Evolutionary conservation across 768 basidiomycete genomes (phyloP).

Genomic region (Galerina sulciceps): DNA sequence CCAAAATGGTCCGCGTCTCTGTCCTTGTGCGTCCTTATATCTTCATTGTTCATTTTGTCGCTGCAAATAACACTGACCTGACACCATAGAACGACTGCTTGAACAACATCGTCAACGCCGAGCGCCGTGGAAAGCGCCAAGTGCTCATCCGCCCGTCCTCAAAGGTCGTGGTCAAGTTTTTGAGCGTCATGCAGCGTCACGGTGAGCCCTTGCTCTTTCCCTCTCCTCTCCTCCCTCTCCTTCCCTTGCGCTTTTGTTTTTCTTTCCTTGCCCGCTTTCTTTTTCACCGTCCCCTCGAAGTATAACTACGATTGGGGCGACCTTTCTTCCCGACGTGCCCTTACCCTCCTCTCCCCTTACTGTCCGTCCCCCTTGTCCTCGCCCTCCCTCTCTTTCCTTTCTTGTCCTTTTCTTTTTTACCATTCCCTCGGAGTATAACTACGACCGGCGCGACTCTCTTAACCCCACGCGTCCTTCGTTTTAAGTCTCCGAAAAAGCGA

Average conservation of each 20-base stretch:
- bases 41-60: too few species aligned
- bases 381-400: too few species aligned
- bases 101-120: slow-evolving; percentile 99
- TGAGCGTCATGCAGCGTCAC: slow-evolving; percentile 99
- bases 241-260: slow-evolving; percentile 12
- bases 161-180: slow-evolving; percentile 97
- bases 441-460: slow-evolving; percentile 66
- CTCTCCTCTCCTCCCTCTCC: too few species aligned
- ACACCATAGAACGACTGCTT: slow-evolving; percentile 62
- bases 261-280: too few species aligned
- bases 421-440: slow-evolving; percentile 85
- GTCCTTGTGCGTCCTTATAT: slow-evolving; percentile 82
- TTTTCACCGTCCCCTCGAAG: too few species aligned
- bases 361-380: too few species aligned
- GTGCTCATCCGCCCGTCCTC: slow-evolving; percentile 97
- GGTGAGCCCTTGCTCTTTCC: slow-evolving; percentile 55
- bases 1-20: slow-evolving; percentile 86
- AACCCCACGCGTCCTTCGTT: slow-evolving; percentile 72
- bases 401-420: too few species aligned
- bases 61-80: too few species aligned
- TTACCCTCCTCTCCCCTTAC: too few species aligned
- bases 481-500: slow-evolving; percentile 83
- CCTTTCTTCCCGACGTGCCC: too few species aligned
- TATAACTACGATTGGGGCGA: too few species aligned
- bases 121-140: slow-evolving; percentile 99